Evolutionary conservation across 2,329 filamentous ascomycete genomes (phyloP), one percentile per base, ranked within the genome.

Genomic region (Geosmithia putterillii): DNA sequence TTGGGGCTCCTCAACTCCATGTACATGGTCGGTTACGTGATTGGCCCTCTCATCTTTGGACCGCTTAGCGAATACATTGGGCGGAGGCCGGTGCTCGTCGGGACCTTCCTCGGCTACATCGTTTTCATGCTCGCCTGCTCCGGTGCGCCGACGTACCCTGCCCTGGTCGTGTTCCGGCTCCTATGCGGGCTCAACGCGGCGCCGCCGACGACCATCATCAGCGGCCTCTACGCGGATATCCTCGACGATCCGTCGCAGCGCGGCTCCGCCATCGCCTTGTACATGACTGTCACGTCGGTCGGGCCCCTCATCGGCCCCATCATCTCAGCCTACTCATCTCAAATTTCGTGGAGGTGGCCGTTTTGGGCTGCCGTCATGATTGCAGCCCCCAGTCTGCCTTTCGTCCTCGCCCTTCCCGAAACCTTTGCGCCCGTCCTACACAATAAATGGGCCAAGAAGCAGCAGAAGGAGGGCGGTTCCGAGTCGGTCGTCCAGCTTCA

Each of bases 401-500:
- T 60, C 1, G 56, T 61, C 1, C 48, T 71, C 19, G 50, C 62
- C 7, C 47, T 68, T 1, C 67, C 66, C 2, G 66, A 70, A 47
- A 70, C 67, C 2, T 75, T 72, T 49, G 63, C 63, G 0, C 71
- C 71, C 0, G 67, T 73, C 3, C 60, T 75, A 12, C 63, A 77
- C 22, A 64, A 68, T 44, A 65, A 61, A 42, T 69, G 70, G 7
- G 71, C 72, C 0, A 57, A 62, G 37, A 65, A 54, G 36, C 57
- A 74, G 17, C 65, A 64, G 6, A 67, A 73, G 48, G 68, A 70
- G 48, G 40, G 23, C 6, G 5, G 7, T 7, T 7, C 34, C 17
- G 35, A 34, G 12, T 17, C 55, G 64, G 7, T 61, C 67, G 65
- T 32, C 46, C 65, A 63, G 46, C 48, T 66, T 7, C 62, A 55